Base-by-base conservation (phyloP, 2,329 filamentous ascomycete genomes). In the Phialemoniopsis sp. region DNA sequence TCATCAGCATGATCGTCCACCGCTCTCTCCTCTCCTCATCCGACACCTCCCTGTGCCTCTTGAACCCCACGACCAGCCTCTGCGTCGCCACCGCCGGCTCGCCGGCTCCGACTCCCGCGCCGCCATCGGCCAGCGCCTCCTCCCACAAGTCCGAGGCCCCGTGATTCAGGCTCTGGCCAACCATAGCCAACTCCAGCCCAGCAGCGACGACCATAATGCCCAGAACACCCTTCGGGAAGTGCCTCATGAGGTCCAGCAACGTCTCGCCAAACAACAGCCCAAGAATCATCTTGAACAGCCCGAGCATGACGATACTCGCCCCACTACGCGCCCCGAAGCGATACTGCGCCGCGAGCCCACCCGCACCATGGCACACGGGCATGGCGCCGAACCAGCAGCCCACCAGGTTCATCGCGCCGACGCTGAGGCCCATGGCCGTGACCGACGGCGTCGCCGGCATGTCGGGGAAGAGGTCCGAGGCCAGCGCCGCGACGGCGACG, bases 301-400 rank as follows among this genome's bases (percentile, higher is more conserved):
- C 91, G 0, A 97, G 76, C 17, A 95, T 57, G 38, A 96, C 79
- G 45, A 96, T 76, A 50, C 85, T 89, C 0, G 88, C 80, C 9
- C 91, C 91, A 43, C 87, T 94, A 35, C 91, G 82, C 5, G 91
- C 90, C 1, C 91, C 91, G 50, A 97, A 97, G 5, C 89, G 81
- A 59, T 89, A 88, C 58, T 97, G 91, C 0, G 86, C 93, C 5
- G 93, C 93, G 0, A 97, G 70, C 0, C 91, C 91, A 3, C 91
- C 91, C 1, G 89, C 89, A 5, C 91, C 91, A 57, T 97, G 93
- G 56, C 93, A 97, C 4, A 93, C 82, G 4, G 91, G 93, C 93
- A 96, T 97, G 5, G 85, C 86, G 35, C 90, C 90, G 53, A 95
- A 94, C 87, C 88, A 95, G 53, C 87, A 90, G 13, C 86, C 85